These are phyloP conservation scores for Calonectria fujianensis DNA, from an alignment of 2,329 filamentous ascomycete species.

Conservation along the genomic window DNA sequence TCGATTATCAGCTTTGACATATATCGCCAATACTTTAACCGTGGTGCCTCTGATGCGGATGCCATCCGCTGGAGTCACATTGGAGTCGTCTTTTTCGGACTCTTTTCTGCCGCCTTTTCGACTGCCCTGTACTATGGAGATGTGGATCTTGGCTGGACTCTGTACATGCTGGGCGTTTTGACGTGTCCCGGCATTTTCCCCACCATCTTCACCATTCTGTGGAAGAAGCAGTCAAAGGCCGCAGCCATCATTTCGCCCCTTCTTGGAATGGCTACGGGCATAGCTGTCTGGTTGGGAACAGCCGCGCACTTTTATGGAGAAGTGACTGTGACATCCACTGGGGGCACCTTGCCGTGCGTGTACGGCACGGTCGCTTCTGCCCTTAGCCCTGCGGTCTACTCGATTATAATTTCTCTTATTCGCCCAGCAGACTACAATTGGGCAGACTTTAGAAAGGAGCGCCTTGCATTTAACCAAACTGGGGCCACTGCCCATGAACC, in stretches of 20 bases:
- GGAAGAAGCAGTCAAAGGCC: constrained; percentile 68
- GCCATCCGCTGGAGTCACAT: constrained; percentile 72
- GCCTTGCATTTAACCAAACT: constrained; percentile 61
- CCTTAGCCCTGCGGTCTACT: constrained; percentile 65
- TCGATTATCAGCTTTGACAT: constrained; percentile 74
- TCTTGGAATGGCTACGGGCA: constrained; percentile 69
- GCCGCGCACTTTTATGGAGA: constrained; percentile 67
- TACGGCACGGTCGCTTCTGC: constrained; percentile 72
- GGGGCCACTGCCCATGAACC: constrained; percentile 41
- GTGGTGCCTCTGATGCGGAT: constrained; percentile 66
- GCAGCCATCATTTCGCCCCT: constrained; percentile 71
- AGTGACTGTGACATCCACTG: constrained; percentile 69
- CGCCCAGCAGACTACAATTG: constrained; percentile 65
- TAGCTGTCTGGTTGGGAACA: constrained; percentile 72
- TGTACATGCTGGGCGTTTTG: constrained; percentile 73
- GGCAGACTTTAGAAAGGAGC: constrained; percentile 63
- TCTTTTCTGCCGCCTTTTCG: constrained; percentile 71
- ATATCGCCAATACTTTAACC: constrained; percentile 70
- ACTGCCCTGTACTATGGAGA: constrained; percentile 73
- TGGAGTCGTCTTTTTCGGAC: constrained; percentile 70
- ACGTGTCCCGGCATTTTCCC: constrained; percentile 73
- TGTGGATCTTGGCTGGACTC: constrained; percentile 72
- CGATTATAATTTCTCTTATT: constrained; percentile 66
- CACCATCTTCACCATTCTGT: constrained; percentile 71
- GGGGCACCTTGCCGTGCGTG: constrained; percentile 69